A percentile compares a stretch with the other conserved stretches of the same genome.
Conservation (phyloP, 176 grass and related monocot species). For the Puya raimondii region DNA sequence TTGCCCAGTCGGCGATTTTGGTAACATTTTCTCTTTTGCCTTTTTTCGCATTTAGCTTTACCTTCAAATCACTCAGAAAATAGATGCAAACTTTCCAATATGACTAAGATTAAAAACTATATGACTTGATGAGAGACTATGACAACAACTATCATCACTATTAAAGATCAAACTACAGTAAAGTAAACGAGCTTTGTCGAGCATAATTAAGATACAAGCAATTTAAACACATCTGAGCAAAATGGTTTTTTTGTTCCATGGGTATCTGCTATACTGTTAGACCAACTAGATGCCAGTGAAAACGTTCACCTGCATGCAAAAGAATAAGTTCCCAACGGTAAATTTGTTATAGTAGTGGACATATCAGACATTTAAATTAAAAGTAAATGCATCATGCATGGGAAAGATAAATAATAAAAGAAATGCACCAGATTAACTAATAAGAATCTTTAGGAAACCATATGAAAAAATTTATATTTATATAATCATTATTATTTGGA, state of each 20-base stretch:
- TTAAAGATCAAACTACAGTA: conserved; percentile 38
- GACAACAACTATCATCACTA: conserved; percentile 2
- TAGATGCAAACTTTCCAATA: not conserved
- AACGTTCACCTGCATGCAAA: conserved; percentile 38
- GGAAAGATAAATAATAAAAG: too few species aligned
- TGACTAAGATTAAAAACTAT: not conserved
- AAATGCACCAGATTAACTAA: too few species aligned
- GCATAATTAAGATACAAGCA: conserved; percentile 27
- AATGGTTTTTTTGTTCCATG: conserved; percentile 34
- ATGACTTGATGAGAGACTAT: not conserved
- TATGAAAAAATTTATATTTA: too few species aligned
- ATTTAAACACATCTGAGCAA: conserved; percentile 23
- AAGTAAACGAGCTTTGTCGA: conserved; percentile 27
- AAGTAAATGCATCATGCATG: too few species aligned
- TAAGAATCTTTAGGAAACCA: too few species aligned
- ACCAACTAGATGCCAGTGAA: conserved; percentile 38
- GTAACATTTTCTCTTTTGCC: too few species aligned
- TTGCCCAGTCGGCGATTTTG: too few species aligned
- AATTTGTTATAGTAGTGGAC: not conserved
- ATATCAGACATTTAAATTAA: too few species aligned
- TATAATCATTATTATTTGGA: too few species aligned
- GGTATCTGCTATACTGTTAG: conserved; percentile 74
- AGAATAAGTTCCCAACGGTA: not conserved
- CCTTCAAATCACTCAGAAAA: not conserved
- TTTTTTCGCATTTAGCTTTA: not conserved